phyloP scores from a whole-genome alignment of 2,329 filamentous ascomycete genomes.

The Colletotrichum chrysophilum region DNA sequence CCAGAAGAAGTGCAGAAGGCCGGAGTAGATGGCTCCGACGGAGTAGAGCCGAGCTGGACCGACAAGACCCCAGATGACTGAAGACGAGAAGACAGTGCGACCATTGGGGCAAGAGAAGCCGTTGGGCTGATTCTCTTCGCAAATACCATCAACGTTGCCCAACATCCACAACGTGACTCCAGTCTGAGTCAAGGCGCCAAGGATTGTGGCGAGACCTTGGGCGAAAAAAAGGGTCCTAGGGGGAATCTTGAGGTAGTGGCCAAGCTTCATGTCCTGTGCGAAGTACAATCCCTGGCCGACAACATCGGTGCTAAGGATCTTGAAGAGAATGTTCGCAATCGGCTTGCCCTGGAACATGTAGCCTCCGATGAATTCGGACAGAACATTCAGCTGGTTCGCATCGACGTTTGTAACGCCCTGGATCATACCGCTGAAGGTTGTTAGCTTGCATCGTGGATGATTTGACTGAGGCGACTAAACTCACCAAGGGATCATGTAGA shows the following conservation, averaged over 20 bases:
- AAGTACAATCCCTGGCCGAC: constrained; percentile 40
- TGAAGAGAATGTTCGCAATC: constrained; percentile 43
- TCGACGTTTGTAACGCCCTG: constrained; percentile 46
- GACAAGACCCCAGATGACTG: constrained; percentile 66
- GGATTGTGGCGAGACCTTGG: constrained; percentile 58
- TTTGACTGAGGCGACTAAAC: not conserved
- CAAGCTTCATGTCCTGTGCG: constrained; percentile 55
- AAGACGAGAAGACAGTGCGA: constrained; percentile 66
- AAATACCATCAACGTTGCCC: constrained; percentile 57
- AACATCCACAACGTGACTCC: constrained; percentile 34
- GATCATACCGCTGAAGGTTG: constrained; percentile 39
- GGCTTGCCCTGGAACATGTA: constrained; percentile 55
- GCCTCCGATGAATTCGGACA: constrained; percentile 14
- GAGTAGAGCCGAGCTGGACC: constrained; percentile 42
- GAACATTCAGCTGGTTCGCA: constrained; percentile 43
- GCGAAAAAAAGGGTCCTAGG: constrained; percentile 65
- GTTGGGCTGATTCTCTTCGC: constrained; percentile 49
- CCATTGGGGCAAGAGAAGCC: constrained; percentile 62
- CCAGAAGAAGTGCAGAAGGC: constrained; percentile 58
- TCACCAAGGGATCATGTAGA: constrained; percentile 51
- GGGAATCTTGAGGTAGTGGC: constrained; percentile 59
- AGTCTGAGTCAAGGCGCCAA: constrained; percentile 41
- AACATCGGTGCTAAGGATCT: constrained; percentile 39
- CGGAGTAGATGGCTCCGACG: constrained; percentile 48
- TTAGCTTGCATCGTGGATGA: not conserved